Evolutionary conservation across 805 yeast species (phyloP), one percentile per base, ranked within the genome.

Genomic region (Wickerhamiella hasegawae): DNA sequence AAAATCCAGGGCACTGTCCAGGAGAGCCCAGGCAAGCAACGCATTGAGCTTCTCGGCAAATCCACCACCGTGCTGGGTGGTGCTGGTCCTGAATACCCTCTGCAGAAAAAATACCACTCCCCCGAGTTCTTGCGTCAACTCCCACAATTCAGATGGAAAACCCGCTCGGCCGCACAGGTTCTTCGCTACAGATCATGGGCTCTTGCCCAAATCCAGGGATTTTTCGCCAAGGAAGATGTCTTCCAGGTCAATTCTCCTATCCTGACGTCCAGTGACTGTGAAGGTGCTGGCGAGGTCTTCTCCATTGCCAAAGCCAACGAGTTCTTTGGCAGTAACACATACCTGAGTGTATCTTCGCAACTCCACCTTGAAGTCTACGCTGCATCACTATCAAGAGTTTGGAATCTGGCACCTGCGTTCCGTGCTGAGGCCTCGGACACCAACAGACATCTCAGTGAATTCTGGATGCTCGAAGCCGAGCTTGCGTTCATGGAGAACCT

Each of bases 401-500:
- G 94, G 90, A 73, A 93, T 0, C 50, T 87, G 18, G 65, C 84
- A 0, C 98, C 98, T 1, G 82, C 94, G 39, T 90, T 90, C 53
- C 64, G 99, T 43, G 97, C 98, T 0, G 99, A 90, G 50, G 69
- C 69, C 34, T 78, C 93, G 38, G 85, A 83, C 50, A 90, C 99
- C 0, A 80, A 74, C 47, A 66, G 98, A 34, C 99, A 90, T 54
- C 57, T 90, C 39, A 70, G 87, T 40, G 99, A 90, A 55, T 90
- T 90, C 54, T 90, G 96, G 96, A 85, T 90, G 96, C 57, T 90
- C 2, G 99, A 90, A 55, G 92, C 84, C 0, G 99, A 90, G 52
- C 55, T 83, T 16, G 73, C 82, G 6, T 80, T 79, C 53, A 57
- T 78, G 2, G 47, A 48, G 6, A 62, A 64, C 4, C 55, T 85